These are phyloP conservation scores for Kingdonia uniflora DNA, from an alignment of 164 flowering plant species.

Conservation along the genomic window DNA sequence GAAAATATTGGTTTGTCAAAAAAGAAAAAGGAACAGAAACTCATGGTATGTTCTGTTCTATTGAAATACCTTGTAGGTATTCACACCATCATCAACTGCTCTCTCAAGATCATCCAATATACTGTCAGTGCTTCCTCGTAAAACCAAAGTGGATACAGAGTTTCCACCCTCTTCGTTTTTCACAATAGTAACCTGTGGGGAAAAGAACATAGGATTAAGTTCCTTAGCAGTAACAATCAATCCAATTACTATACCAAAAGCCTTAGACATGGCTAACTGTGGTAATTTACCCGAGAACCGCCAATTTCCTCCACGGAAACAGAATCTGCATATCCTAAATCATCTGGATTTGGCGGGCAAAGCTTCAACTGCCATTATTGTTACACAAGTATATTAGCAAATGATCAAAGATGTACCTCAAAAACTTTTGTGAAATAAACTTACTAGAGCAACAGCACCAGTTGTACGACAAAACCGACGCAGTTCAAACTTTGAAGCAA, in stretches of 20 bases:
- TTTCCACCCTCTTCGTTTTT: constrained; percentile 95
- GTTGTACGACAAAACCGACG: constrained; percentile 93
- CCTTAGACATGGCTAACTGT: too few species aligned
- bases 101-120: constrained; percentile 98
- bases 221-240: background rate
- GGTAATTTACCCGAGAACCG: constrained; percentile 55
- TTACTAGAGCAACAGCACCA: constrained; percentile 78
- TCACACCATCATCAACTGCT: constrained; percentile 98
- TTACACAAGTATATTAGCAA: constrained; percentile 4
- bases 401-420: background rate
- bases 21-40: too few species aligned
- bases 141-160: constrained; percentile 69
- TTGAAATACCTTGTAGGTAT: constrained; percentile 74
- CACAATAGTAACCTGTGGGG: constrained; percentile 67
- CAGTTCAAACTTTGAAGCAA: constrained; percentile 91
- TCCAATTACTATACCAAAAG: too few species aligned
- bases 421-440: constrained; percentile 10
- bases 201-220: background rate
- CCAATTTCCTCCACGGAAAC: constrained; percentile 95
- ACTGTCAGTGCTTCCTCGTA: constrained; percentile 96
- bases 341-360: constrained; percentile 73
- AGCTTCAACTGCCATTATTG: constrained; percentile 67
- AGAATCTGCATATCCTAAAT: constrained; percentile 82
- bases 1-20: too few species aligned
- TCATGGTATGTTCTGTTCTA: background rate